Evolutionary conservation across 2,329 filamentous ascomycete species (phyloP).

Genomic region (Aspergillus puulaauensis): DNA sequence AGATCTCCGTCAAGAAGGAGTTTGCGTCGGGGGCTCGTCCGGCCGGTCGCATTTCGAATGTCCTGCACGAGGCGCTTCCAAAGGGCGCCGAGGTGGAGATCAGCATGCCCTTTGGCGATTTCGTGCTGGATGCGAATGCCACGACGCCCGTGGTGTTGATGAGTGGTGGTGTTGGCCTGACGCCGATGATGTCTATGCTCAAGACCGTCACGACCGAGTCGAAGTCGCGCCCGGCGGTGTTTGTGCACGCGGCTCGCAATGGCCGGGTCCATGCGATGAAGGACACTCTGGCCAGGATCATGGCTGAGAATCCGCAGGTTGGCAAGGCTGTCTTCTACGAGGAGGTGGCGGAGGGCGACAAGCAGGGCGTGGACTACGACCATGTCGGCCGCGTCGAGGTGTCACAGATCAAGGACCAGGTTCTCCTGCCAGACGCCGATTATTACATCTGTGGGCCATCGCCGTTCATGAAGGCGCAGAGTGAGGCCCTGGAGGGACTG

Average conservation of each 20-base stretch:
- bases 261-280: conserved; percentile 53
- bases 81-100: conserved; percentile 64
- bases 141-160: conserved; percentile 57
- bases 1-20: conserved; percentile 71
- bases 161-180: conserved; percentile 60
- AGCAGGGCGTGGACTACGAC: conserved; percentile 59
- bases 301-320: conserved; percentile 58
- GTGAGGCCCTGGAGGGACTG: conserved; percentile 18
- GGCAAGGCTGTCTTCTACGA: conserved; percentile 59
- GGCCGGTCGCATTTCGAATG: conserved; percentile 67
- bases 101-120: conserved; percentile 65
- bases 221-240: conserved; percentile 53
- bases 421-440: conserved; percentile 58
- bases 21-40: conserved; percentile 49
- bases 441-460: conserved; percentile 74
- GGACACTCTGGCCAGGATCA: conserved; percentile 46
- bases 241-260: conserved; percentile 58
- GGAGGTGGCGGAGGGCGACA: conserved; percentile 45
- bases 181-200: conserved; percentile 61
- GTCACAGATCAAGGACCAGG: conserved; percentile 50
- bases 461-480: conserved; percentile 60
- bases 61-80: conserved; percentile 62
- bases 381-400: conserved; percentile 60
- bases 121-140: conserved; percentile 50
- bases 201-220: conserved; percentile 49